Evolutionary conservation across 331 rosid species (phyloP).

Genomic region (Stylosanthes scabra): DNA sequence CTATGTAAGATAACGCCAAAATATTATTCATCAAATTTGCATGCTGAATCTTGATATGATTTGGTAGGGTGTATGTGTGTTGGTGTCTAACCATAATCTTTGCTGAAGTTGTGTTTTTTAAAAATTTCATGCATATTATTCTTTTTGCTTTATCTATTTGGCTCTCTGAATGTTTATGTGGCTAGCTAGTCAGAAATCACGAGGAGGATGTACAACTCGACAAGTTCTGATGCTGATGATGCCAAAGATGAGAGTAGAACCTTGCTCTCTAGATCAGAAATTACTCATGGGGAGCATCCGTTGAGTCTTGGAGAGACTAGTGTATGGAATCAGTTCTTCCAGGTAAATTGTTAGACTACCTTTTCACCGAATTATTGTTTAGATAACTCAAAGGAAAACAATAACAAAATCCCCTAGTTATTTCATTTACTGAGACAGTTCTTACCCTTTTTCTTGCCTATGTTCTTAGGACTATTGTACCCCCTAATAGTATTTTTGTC

Average conservation of each 20-base stretch:
- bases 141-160: slow-evolving; percentile 52
- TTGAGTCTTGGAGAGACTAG: slow-evolving; percentile 97
- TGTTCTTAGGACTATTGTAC: too few relatives aligned
- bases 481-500: too few relatives aligned
- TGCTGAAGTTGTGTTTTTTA: slow-evolving; percentile 27
- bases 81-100: slow-evolving; percentile 8
- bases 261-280: slow-evolving; percentile 87
- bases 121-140: slow-evolving; percentile 11
- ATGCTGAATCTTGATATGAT: slow-evolving; percentile 12
- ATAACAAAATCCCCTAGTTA: too few relatives aligned
- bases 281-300: slow-evolving; percentile 95
- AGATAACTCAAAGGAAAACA: too few relatives aligned
- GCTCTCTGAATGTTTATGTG: slow-evolving; percentile 66
- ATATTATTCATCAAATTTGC: background rate
- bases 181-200: slow-evolving; percentile 70
- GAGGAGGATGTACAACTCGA: slow-evolving; percentile 71
- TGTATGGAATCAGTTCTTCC: slow-evolving; percentile 96
- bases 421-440: too few relatives aligned
- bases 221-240: slow-evolving; percentile 66
- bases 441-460: too few relatives aligned
- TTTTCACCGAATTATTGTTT: background rate
- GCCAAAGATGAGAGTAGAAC: slow-evolving; percentile 57
- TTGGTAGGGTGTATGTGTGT: slow-evolving; percentile 6
- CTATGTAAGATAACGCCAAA: background rate
- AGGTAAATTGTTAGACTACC: slow-evolving; percentile 53